Evolutionary conservation across 1,139 yeast genomes (phyloP), one percentile per base, ranked within the genome.

Genomic region (Candida labiduridarum): DNA sequence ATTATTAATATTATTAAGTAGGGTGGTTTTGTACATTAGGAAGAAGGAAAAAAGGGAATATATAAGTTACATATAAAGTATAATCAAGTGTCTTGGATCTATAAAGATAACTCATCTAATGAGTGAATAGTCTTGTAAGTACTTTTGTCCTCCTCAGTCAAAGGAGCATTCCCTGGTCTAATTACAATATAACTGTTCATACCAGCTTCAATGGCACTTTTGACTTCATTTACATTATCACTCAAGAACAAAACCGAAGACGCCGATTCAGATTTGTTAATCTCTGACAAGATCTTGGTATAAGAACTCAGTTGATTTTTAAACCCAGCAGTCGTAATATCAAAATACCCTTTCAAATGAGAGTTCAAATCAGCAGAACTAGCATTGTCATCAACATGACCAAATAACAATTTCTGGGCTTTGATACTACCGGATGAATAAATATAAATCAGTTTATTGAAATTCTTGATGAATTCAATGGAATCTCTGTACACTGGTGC

Each of bases 341-440:
- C 98, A 62, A 83, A 92, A 68, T 90, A 91, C 4, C 87, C 96
- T 6, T 72, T 58, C 33, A 92, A 64, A 29, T 65, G 62, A 1
- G 68, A 65, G 47, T 82, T 87, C 62, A 90, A 66, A 64, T 88
- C 87, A 16, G 67, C 59, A 7, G 66, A 56, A 6, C 61, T 60
- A 0, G 52, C 56, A 11, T 62, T 56, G 35, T 61, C 68, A 44
- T 70, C 67, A 5, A 88, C 92, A 63, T 89, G 80, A 0, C 76
- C 77, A 62, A 92, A 89, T 51, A 92, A 71, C 52, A 91, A 70
- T 55, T 85, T 85, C 61, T 92, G 98, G 0, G 97, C 97, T 51
- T 83, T 80, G 33, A 92, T 83, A 47, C 95, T 86, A 0, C 98
- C 98, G n/a, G 96, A 88, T 0, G 97, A 90, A 67, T 92, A 92